A percentile compares a stretch with the other conserved stretches of the same genome.
phyloP scores from a whole-genome alignment of 441 rosid species.

The Aleurites moluccanus region DNA sequence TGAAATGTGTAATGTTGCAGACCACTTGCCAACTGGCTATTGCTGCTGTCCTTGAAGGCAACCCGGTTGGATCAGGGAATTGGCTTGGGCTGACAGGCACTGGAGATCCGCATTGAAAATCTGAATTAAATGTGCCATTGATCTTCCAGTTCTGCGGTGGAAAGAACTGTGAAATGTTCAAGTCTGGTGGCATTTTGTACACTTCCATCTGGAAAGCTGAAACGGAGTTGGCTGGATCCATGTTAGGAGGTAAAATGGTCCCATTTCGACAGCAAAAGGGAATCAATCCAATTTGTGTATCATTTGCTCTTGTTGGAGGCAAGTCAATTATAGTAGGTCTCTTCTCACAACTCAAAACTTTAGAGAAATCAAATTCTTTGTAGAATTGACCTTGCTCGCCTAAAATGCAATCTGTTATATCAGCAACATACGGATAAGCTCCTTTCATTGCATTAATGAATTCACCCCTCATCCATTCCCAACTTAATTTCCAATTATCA shows the following conservation, averaged over 20 bases:
- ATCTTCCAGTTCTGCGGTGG: slow-evolving; percentile 86
- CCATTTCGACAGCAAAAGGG: slow-evolving; percentile 90
- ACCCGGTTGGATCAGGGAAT: slow-evolving; percentile 59
- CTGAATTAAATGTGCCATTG: slow-evolving; percentile 66
- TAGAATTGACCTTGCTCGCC: slow-evolving; percentile 62
- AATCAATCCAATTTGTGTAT: slow-evolving; percentile 55
- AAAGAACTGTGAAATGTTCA: slow-evolving; percentile 56
- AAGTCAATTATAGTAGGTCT: slow-evolving; percentile 75
- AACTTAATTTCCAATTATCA: slow-evolving; percentile 85
- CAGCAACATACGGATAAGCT: slow-evolving; percentile 64
- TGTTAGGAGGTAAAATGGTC: slow-evolving; percentile 61
- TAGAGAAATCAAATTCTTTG: slow-evolving; percentile 51
- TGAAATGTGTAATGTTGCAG: slow-evolving; percentile 70
- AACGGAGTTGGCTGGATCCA: slow-evolving; percentile 66
- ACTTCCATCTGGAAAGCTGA: slow-evolving; percentile 79
- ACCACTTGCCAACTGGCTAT: slow-evolving; percentile 88
- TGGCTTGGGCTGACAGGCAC: slow-evolving; percentile 68
- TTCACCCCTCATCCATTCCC: slow-evolving; percentile 81
- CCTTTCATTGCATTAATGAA: slow-evolving; percentile 74
- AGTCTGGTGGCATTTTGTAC: slow-evolving; percentile 82
- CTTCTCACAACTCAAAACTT: slow-evolving; percentile 64
- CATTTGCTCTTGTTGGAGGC: slow-evolving; percentile 73
- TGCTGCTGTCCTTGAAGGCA: slow-evolving; percentile 51
- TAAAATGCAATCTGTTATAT: slow-evolving; percentile 62
- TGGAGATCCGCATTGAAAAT: slow-evolving; percentile 74